These are phyloP conservation scores for Endogone sp. DNA, from an alignment of 192 early-diverging fungal species.

Conservation along the genomic window DNA sequence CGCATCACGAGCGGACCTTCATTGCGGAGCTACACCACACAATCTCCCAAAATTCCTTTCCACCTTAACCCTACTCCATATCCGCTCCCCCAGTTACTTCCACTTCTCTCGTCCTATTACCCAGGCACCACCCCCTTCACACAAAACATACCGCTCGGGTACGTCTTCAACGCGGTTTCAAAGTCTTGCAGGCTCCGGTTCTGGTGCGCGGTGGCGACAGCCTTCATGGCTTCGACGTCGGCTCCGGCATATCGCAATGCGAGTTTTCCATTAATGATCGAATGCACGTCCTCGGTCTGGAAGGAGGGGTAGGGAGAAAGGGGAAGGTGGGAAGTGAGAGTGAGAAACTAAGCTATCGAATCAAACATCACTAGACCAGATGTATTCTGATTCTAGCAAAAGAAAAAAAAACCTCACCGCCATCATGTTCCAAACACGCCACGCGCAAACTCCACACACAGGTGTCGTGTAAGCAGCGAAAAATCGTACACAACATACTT, in stretches of 20 bases:
- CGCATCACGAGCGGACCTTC: too few relatives aligned
- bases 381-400: too few relatives aligned
- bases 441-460: too few relatives aligned
- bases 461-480: too few relatives aligned
- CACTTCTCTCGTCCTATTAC: neutral
- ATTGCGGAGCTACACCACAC: too few relatives aligned
- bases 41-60: too few relatives aligned
- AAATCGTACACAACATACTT: constrained; percentile 21
- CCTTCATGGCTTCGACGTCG: constrained; percentile 92
- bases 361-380: too few relatives aligned
- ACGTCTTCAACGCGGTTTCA: constrained; percentile 84
- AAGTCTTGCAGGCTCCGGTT: constrained; percentile 96
- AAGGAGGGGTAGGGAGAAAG: neutral
- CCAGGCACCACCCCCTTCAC: too few relatives aligned
- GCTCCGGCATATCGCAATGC: constrained; percentile 84
- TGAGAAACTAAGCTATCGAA: neutral
- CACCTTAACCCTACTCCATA: neutral
- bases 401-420: neutral
- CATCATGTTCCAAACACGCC: neutral
- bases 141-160: constrained; percentile 63
- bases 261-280: constrained; percentile 88
- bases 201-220: constrained; percentile 93
- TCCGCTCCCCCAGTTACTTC: neutral
- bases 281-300: constrained; percentile 90
- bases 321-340: neutral